These are phyloP conservation scores for Xylaria hypoxylon DNA, from an alignment of 2,329 filamentous ascomycete genomes.

Conservation along the genomic window DNA sequence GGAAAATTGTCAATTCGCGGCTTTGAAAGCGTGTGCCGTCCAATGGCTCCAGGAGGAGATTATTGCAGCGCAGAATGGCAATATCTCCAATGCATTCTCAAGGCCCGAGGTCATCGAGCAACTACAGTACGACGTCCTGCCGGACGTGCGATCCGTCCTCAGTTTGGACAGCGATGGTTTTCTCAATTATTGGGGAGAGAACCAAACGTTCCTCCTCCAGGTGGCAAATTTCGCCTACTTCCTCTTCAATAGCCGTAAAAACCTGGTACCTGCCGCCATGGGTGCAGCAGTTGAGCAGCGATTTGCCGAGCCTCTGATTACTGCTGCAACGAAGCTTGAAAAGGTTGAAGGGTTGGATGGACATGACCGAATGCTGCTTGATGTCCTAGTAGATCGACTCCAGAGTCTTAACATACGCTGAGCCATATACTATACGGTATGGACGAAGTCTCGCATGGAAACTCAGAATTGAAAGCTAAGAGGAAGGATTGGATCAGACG, in stretches of 20 bases:
- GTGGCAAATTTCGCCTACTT: conserved; percentile 71
- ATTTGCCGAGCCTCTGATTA: conserved; percentile 66
- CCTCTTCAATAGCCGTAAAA: conserved; percentile 60
- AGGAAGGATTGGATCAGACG: neutral
- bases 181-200: conserved; percentile 63
- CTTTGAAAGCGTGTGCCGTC: conserved; percentile 71
- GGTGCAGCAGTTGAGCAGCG: conserved; percentile 67
- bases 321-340: conserved; percentile 52
- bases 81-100: conserved; percentile 58
- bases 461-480: neutral
- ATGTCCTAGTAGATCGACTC: conserved; percentile 58
- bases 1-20: conserved; percentile 73
- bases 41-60: conserved; percentile 74
- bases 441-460: neutral
- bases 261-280: conserved; percentile 67
- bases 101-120: conserved; percentile 67
- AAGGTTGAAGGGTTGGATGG: conserved; percentile 50
- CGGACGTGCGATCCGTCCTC: conserved; percentile 62
- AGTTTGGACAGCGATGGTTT: conserved; percentile 58
- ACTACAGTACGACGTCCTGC: conserved; percentile 72
- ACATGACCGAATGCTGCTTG: conserved; percentile 55
- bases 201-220: conserved; percentile 67
- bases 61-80: conserved; percentile 56
- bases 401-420: conserved; percentile 49
- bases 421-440: conserved; percentile 1